Conservation (phyloP, 257 asterid genomes). For the Eustoma russellianum region DNA sequence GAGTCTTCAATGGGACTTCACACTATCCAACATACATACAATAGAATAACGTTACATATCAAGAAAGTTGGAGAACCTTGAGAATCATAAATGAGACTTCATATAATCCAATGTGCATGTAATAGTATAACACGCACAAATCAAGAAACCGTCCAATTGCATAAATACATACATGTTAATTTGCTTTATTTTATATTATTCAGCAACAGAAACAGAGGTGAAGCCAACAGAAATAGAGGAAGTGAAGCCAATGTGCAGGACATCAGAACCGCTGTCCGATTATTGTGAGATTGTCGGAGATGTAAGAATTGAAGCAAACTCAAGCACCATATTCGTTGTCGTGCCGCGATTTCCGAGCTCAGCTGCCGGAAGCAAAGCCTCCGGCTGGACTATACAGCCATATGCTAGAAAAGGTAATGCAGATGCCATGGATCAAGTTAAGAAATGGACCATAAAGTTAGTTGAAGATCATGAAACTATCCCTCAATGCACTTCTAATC, state of each 20-base stretch:
- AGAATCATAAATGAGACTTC: too few relatives aligned
- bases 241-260: conserved; percentile 14
- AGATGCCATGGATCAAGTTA: conserved; percentile 33
- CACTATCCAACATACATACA: too few relatives aligned
- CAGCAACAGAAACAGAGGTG: conserved; percentile 14
- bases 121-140: too few relatives aligned
- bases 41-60: too few relatives aligned
- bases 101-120: too few relatives aligned
- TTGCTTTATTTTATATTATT: background rate
- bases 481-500: conserved; percentile 36
- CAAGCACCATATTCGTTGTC: conserved; percentile 23
- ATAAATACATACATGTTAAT: background rate
- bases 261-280: conserved; percentile 23
- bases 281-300: conserved; percentile 32
- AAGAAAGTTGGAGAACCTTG: too few relatives aligned
- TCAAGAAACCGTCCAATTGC: too few relatives aligned
- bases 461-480: conserved; percentile 7
- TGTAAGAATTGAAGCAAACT: conserved; percentile 24
- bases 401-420: conserved; percentile 35
- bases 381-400: conserved; percentile 32
- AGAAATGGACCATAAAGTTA: conserved; percentile 44
- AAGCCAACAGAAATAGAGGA: conserved; percentile 4
- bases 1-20: too few relatives aligned
- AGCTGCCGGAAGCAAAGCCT: background rate
- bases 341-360: conserved; percentile 1